Evolutionary conservation across 106 monocot genomes (phyloP), one percentile per base, ranked within the genome.

Genomic region (Chionographis japonica): DNA sequence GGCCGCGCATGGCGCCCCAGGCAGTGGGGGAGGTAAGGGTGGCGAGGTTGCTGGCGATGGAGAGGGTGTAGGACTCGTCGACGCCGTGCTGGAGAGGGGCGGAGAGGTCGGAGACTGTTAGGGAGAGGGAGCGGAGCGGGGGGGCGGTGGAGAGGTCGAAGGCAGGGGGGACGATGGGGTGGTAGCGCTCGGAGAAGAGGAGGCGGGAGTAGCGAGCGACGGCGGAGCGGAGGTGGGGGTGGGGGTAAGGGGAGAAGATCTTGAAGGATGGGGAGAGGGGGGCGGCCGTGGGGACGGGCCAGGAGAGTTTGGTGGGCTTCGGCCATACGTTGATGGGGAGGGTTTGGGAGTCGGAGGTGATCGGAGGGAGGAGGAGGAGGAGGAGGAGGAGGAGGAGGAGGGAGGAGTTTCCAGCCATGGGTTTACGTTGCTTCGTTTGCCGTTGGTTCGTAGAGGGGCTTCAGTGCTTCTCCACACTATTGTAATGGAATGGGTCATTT

Each of bases 1-100:
- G 91, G 18, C 88, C 95, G 20, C 80, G 83, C 54, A 95, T 86
- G 59, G 86, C 91, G 58, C 95, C 95, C 91, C 91, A 92, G 12
- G 74, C 54, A 36, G 95, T 86, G 18, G 49, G 36, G 50, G 91
- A 79, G 17, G 79, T 52, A 40, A 95, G 68, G 3, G 37, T 56
- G 40, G 88, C 91, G 56, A 8, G 39, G 20, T 52, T 42, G 18
- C 69, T 18, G 68, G 60, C 1, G 65, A 92, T 61, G 19, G 40
- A 51, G 65, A 95, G 84, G 52, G 64, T 37, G 72, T 95, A 91
- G 19, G 95, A 88, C 56, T 95, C 95, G 40, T 92, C 86, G 57
- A 65, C 84, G 67, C 68, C 78, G 75, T 72, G 87, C 18, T 49
- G 71, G 71, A 91, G 83, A 18, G 86, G 72, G 72, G 61, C 46